A percentile compares a stretch with the other conserved stretches of the same genome.
phyloP scores from a whole-genome alignment of 257 asterid genomes.

The Fraxinus excelsior region DNA sequence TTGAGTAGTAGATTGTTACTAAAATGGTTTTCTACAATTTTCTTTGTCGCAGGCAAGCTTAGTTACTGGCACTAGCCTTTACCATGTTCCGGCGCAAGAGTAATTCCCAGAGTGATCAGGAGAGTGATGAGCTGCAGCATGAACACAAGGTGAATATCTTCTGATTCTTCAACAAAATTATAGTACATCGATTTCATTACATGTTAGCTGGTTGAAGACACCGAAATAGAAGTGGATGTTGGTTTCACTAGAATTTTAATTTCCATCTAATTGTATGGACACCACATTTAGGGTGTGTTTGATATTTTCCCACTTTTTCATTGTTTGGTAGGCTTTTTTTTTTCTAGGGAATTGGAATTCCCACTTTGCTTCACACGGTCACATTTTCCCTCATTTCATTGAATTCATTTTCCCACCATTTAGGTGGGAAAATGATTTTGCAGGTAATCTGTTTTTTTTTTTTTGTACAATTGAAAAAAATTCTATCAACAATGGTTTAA shows the following conservation, averaged over 20 bases:
- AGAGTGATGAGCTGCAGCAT: constrained; percentile 52
- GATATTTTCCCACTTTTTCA: too few relatives aligned
- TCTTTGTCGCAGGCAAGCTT: constrained; percentile 9
- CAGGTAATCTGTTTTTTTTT: too few relatives aligned
- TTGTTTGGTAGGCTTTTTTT: too few relatives aligned
- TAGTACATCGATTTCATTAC: not conserved
- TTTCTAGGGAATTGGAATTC: too few relatives aligned
- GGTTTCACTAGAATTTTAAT: not conserved
- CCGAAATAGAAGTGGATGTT: not conserved
- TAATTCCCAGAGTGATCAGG: constrained; percentile 50
- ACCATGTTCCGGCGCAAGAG: constrained; percentile 71
- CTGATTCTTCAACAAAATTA: not conserved
- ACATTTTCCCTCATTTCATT: too few relatives aligned
- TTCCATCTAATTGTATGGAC: not conserved
- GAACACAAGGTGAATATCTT: constrained; percentile 59
- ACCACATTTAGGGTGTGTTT: too few relatives aligned
- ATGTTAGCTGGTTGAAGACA: constrained; percentile 7
- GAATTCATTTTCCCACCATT: too few relatives aligned
- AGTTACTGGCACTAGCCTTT: constrained; percentile 21
- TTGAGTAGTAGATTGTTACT: not conserved
- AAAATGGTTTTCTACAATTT: not conserved
- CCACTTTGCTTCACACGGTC: too few relatives aligned
- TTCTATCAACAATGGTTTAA: too few relatives aligned
- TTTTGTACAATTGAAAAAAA: too few relatives aligned
- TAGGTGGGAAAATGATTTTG: too few relatives aligned